phyloP scores from a whole-genome alignment of 2,329 filamentous ascomycete species.

The Aspergillus sp. region DNA sequence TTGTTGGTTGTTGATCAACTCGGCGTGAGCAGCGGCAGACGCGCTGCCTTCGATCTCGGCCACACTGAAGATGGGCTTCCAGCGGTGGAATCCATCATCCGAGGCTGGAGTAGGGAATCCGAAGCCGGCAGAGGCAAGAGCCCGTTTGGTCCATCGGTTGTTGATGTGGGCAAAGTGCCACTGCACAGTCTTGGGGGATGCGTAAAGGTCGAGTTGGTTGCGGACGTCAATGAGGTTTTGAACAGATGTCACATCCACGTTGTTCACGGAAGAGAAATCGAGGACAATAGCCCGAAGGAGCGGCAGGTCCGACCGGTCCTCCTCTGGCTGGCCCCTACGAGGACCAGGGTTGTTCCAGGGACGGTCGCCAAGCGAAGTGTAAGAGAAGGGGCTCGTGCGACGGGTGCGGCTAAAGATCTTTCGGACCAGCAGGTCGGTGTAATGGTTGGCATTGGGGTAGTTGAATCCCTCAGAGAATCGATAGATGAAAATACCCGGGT shows the following conservation, averaged over 20 bases:
- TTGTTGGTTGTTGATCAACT: constrained; percentile 58
- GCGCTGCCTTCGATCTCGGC: constrained; percentile 73
- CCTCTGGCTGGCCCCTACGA: constrained; percentile 49
- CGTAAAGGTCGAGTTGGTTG: constrained; percentile 85
- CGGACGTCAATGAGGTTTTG: constrained; percentile 91
- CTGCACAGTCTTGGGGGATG: constrained; percentile 74
- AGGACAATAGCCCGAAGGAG: constrained; percentile 84
- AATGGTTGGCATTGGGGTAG: constrained; percentile 88
- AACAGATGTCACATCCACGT: constrained; percentile 87
- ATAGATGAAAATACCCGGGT: constrained; percentile 93
- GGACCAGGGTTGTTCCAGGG: constrained; percentile 95
- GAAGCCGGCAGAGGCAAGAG: constrained; percentile 80
- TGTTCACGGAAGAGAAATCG: constrained; percentile 90
- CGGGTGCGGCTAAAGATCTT: constrained; percentile 68
- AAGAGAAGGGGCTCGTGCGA: constrained; percentile 67
- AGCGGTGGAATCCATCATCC: constrained; percentile 58
- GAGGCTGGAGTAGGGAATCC: constrained; percentile 65
- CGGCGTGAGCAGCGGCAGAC: constrained; percentile 65
- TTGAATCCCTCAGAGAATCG: constrained; percentile 93
- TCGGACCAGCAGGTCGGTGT: constrained; percentile 71
- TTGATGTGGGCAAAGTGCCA: constrained; percentile 96
- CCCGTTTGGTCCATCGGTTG: constrained; percentile 92
- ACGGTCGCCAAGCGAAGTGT: constrained; percentile 65
- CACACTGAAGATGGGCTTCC: constrained; percentile 94
- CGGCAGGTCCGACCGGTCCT: constrained; percentile 52